Percentiles rank a stretch among this genome's conserved stretches.
These are phyloP conservation scores for Vanderwaltozyma yarrowii DNA, from an alignment of 805 yeast genomes.

Conservation along the genomic window DNA sequence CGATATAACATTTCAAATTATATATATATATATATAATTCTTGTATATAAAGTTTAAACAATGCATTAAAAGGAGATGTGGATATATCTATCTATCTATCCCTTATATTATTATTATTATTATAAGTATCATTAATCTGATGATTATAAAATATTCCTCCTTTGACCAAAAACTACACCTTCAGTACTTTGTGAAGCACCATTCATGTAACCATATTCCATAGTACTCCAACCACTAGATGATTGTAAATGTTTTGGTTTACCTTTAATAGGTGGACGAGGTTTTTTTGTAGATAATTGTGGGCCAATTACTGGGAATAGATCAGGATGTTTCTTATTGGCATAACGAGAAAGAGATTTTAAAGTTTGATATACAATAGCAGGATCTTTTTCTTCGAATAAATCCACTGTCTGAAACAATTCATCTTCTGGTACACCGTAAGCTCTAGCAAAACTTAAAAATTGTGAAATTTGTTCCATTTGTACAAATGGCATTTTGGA, in stretches of 20 bases:
- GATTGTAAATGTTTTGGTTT: slow-evolving; percentile 41
- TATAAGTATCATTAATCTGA: background rate
- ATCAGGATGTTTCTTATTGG: slow-evolving; percentile 43
- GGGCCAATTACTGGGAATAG: slow-evolving; percentile 49
- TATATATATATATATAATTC: too few species aligned
- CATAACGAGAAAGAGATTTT: slow-evolving; percentile 62
- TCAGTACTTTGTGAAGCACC: slow-evolving; percentile 48
- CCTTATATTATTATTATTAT: too few species aligned
- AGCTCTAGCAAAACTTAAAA: slow-evolving; percentile 48
- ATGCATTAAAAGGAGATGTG: too few species aligned
- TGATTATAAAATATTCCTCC: slow-evolving; percentile 32
- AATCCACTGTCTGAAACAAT: slow-evolving; percentile 66
- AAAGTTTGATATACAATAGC: slow-evolving; percentile 68
- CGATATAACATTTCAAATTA: too few species aligned
- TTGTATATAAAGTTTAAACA: too few species aligned
- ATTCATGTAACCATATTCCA: slow-evolving; percentile 50
- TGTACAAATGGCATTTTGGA: slow-evolving; percentile 65
- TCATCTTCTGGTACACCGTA: slow-evolving; percentile 76
- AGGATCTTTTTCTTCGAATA: slow-evolving; percentile 65
- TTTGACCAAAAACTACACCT: slow-evolving; percentile 43
- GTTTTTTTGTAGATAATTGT: slow-evolving; percentile 37
- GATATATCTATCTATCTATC: too few species aligned
- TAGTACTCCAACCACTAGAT: slow-evolving; percentile 43
- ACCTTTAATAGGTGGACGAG: slow-evolving; percentile 41
- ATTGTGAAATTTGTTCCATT: slow-evolving; percentile 78